Percentiles rank a stretch among this genome's conserved stretches.
These are phyloP conservation scores for Xylaria longipes DNA, from an alignment of 495 filamentous ascomycete genomes.

Conservation along the genomic window DNA sequence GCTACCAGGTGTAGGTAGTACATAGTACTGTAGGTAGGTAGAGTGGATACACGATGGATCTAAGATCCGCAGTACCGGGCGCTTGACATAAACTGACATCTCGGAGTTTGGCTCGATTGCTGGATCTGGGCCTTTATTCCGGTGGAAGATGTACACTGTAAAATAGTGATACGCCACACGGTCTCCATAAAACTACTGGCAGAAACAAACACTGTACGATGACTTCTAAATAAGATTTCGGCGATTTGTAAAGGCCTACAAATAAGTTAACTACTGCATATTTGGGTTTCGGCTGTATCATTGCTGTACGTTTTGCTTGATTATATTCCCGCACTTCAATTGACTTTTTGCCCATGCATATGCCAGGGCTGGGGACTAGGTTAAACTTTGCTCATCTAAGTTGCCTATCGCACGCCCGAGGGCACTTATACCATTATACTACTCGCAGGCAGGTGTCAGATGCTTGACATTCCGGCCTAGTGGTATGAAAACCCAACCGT, in stretches of 20 bases:
- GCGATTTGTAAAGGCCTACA: background rate
- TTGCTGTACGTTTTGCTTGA: background rate
- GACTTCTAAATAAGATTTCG: background rate
- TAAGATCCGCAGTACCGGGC: constrained; percentile 6
- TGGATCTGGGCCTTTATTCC: background rate
- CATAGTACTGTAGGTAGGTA: background rate
- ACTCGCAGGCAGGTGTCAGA: too few relatives aligned
- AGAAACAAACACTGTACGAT: background rate
- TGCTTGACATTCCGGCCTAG: too few relatives aligned
- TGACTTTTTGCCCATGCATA: background rate
- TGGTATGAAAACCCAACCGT: background rate
- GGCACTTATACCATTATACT: too few relatives aligned
- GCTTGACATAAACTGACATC: background rate
- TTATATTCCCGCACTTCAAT: background rate
- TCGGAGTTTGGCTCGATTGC: constrained; percentile 1
- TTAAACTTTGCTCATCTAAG: background rate
- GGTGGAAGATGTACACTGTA: background rate
- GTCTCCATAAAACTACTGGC: background rate
- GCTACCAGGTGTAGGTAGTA: too few relatives aligned
- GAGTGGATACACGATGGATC: background rate
- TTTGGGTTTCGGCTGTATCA: background rate
- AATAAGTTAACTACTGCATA: background rate
- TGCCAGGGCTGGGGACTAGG: background rate
- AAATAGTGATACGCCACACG: background rate
- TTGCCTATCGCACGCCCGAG: too few relatives aligned